Evolutionary conservation across 2,329 filamentous ascomycete genomes (phyloP).

Genomic region (Neofusicoccum laricinum): DNA sequence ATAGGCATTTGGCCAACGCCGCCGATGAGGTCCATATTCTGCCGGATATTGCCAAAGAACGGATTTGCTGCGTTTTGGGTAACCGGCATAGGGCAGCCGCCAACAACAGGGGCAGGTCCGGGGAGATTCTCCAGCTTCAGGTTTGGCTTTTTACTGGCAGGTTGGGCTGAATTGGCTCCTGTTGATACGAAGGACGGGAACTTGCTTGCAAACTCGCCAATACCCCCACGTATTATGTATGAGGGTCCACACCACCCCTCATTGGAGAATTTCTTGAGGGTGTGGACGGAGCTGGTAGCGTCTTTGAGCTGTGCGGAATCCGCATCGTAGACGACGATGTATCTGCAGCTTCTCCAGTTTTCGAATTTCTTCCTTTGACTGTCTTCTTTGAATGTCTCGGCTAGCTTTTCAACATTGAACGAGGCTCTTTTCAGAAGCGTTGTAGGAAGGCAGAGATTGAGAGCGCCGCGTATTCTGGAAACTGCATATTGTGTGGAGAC

Average conservation of each 20-base stretch:
- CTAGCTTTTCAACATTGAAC: conserved; percentile 83
- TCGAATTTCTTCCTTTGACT: conserved; percentile 70
- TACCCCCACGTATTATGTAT: conserved; percentile 79
- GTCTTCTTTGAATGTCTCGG: conserved; percentile 77
- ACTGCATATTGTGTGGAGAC: conserved; percentile 78
- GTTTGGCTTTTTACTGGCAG: conserved; percentile 6
- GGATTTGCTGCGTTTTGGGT: conserved; percentile 71
- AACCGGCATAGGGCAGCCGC: conserved; percentile 78
- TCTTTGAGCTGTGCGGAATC: conserved; percentile 76
- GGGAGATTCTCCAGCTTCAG: conserved; percentile 50
- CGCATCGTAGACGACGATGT: conserved; percentile 85
- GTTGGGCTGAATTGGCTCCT: background rate
- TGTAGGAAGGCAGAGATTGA: conserved; percentile 94
- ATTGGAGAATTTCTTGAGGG: conserved; percentile 85
- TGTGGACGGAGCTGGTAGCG: conserved; percentile 75
- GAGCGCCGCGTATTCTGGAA: conserved; percentile 71
- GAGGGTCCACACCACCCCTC: conserved; percentile 76
- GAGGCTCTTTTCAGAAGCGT: conserved; percentile 87
- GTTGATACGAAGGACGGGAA: conserved; percentile 51
- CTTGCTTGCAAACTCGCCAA: conserved; percentile 66
- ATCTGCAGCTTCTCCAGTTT: conserved; percentile 69
- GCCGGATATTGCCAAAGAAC: conserved; percentile 93
- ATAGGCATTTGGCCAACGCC: conserved; percentile 79
- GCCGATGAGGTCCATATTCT: conserved; percentile 92
- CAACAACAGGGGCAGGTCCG: conserved; percentile 71